These are phyloP conservation scores for Nakaseomyces bracarensis DNA, from an alignment of 1,139 yeast genomes.

Conservation along the genomic window DNA sequence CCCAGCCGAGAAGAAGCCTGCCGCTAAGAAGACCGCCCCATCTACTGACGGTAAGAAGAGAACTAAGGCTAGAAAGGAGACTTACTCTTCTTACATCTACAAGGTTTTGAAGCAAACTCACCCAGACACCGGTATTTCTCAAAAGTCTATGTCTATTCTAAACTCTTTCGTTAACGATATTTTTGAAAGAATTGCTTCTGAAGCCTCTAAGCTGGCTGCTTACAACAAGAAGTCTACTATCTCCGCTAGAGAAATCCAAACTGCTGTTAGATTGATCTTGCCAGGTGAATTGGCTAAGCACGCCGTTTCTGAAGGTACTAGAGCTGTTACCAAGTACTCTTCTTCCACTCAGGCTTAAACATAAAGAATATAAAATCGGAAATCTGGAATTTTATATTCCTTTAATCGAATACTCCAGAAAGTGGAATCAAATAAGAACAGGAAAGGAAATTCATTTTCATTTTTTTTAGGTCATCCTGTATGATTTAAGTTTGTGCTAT, in stretches of 20 bases:
- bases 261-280: constrained; percentile 96
- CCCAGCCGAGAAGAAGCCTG: constrained; percentile 95
- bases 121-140: constrained; percentile 99
- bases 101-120: constrained; percentile 98
- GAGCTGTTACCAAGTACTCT: constrained; percentile 99
- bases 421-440: not conserved
- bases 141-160: constrained; percentile 98
- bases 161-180: constrained; percentile 97
- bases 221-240: constrained; percentile 99
- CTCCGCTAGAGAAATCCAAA: constrained; percentile 98
- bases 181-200: constrained; percentile 92
- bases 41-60: constrained; percentile 82
- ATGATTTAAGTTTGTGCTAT: constrained; percentile 5
- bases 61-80: constrained; percentile 96
- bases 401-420: too few species aligned
- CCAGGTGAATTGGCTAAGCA: constrained; percentile 99
- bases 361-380: too few species aligned
- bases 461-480: not conserved
- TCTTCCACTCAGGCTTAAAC: constrained; percentile 50
- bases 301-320: constrained; percentile 98
- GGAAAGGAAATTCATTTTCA: not conserved
- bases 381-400: too few species aligned
- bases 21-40: constrained; percentile 87
- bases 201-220: constrained; percentile 98
- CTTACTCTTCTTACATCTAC: constrained; percentile 97